phyloP scores from a whole-genome alignment of 139 green algal species.

The Nannochloris sp. region DNA sequence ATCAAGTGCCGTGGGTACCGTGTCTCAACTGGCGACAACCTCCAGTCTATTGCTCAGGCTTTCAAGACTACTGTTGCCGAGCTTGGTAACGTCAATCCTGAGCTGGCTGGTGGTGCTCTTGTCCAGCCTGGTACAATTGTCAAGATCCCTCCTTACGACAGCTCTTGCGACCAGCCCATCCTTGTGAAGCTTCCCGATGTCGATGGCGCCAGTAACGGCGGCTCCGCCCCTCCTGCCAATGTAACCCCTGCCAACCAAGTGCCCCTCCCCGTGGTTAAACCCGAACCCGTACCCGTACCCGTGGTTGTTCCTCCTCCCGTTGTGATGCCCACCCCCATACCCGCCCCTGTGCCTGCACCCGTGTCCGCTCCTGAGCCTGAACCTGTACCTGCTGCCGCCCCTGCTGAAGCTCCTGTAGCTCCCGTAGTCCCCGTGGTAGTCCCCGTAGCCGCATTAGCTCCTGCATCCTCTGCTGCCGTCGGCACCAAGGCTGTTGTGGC shows the following conservation, averaged over 20 bases:
- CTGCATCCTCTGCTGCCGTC: too few relatives aligned
- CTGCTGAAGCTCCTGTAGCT: neutral
- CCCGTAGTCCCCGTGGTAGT: neutral
- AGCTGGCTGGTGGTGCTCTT: constrained; percentile 1
- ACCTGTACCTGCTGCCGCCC: neutral
- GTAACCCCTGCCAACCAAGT: neutral
- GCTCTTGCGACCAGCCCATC: neutral
- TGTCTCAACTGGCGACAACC: constrained; percentile 3
- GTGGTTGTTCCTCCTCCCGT: neutral
- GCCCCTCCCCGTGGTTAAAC: neutral
- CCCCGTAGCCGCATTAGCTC: neutral
- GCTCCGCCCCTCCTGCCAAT: neutral
- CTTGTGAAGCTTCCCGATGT: neutral
- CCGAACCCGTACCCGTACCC: neutral
- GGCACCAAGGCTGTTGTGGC: neutral
- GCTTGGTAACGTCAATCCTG: constrained; percentile 8
- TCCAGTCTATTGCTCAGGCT: constrained; percentile 11
- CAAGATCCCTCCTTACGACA: constrained; percentile 15
- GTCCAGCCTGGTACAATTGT: constrained; percentile 10
- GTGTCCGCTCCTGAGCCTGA: neutral
- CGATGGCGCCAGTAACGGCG: neutral
- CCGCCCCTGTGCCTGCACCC: neutral
- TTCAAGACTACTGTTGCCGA: constrained; percentile 18
- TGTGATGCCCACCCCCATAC: neutral
- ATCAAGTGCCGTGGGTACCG: constrained; percentile 17